Evolutionary conservation across 352 stramenopile genomes (phyloP), one percentile per base, ranked within the genome.

Genomic region (Pythium utonaiense): DNA sequence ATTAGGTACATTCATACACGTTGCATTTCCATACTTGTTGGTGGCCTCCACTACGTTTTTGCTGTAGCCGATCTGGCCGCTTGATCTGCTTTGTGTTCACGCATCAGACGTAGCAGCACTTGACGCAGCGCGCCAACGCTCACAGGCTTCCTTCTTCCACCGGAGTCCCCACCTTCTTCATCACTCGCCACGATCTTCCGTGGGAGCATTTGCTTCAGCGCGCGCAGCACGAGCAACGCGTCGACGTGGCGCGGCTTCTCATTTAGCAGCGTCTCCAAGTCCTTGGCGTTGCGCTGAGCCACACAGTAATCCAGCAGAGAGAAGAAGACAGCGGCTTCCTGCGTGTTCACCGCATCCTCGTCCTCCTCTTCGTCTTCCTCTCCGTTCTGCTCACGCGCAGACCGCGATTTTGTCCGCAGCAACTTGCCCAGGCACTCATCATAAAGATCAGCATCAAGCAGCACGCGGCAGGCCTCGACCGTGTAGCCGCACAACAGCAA

Each of bases 291-390:
- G 55, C 80, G 72, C 44, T 81, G 58, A 7, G 64, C 60, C 4
- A 91, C 71, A 40, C 83, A 93, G 64, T 86, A 80, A 44, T 80
- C 74, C 28, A 93, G 52, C 49, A 91, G 49, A 17, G 71, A 66
- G 47, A 93, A 89, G 68, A 90, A 93, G 10, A 91, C 67, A 8
- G 69, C 67, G 33, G 70, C 65, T 19, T 47, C 40, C 4, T 19
- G 40, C 3, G 40, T 25, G n/a, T 47, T 19, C n/a, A 14, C 19
- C 8, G 28, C 17, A 17, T 28, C 13, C 56, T 69, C 17, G 21
- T 71, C 30, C 1, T 67, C 59, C 0, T 67, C 55, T 9, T 68
- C 60, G 3, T 53, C 55, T 7, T 28, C 21, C 6, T 30, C 36
- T 5, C 48, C 36, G 9, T 47, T 22, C 7, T 56, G 8, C 33